Percentiles rank a stretch among this genome's conserved stretches.
phyloP scores from a whole-genome alignment of 2,329 filamentous ascomycete genomes.

The Epichloe hybrida region DNA sequence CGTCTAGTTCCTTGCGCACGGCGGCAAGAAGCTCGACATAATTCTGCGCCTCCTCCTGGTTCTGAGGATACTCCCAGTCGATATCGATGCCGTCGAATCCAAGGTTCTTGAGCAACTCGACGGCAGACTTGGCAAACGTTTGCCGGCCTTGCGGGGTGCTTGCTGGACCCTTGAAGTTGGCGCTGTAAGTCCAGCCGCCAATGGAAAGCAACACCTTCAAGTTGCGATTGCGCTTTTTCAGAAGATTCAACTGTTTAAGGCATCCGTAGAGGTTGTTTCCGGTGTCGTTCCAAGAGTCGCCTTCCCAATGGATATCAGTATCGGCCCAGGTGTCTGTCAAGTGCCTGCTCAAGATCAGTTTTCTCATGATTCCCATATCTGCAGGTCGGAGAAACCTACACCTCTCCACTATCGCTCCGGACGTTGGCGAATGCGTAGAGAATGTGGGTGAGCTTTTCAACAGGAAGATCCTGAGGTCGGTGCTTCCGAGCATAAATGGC shows the following conservation, averaged over 20 bases:
- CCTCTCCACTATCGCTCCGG: slow-evolving; percentile 63
- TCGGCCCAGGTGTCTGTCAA: slow-evolving; percentile 52
- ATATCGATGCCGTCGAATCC: slow-evolving; percentile 64
- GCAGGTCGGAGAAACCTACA: slow-evolving; percentile 30
- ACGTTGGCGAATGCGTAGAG: slow-evolving; percentile 89
- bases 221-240: slow-evolving; percentile 69
- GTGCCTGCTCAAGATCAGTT: slow-evolving; percentile 18
- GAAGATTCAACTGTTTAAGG: slow-evolving; percentile 73
- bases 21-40: slow-evolving; percentile 45
- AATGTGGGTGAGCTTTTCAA: slow-evolving; percentile 71
- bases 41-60: slow-evolving; percentile 38
- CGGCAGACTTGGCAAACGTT: slow-evolving; percentile 59
- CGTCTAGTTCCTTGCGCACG: slow-evolving; percentile 44
- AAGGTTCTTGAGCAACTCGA: slow-evolving; percentile 63
- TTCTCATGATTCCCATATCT: not conserved
- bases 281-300: slow-evolving; percentile 54
- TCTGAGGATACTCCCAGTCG: slow-evolving; percentile 55
- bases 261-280: slow-evolving; percentile 81
- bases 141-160: slow-evolving; percentile 56
- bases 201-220: slow-evolving; percentile 78
- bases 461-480: slow-evolving; percentile 71
- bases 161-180: slow-evolving; percentile 66
- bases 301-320: slow-evolving; percentile 59
- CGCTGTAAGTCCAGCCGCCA: slow-evolving; percentile 84
- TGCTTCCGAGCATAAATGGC: slow-evolving; percentile 80